These are phyloP conservation scores for Chalciporus sp. DNA, from an alignment of 1,284 basidiomycete genomes.

Conservation along the genomic window DNA sequence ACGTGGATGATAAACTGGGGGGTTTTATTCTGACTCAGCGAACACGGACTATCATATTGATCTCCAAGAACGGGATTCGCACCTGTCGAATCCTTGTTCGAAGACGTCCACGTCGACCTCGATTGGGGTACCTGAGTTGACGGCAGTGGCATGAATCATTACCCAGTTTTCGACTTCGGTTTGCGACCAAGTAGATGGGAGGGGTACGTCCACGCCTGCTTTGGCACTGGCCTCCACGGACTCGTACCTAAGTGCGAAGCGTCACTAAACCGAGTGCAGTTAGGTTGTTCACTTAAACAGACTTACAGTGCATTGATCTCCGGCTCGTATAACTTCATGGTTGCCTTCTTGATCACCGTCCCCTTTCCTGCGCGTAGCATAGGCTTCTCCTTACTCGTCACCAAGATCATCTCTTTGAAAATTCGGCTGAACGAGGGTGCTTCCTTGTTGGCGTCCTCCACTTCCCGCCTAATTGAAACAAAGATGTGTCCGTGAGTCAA, in stretches of 20 bases:
- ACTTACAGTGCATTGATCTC: slow-evolving; percentile 32
- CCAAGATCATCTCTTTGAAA: slow-evolving; percentile 36
- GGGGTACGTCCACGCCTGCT: slow-evolving; percentile 11
- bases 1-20: slow-evolving; percentile 25
- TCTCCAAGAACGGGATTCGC: background rate
- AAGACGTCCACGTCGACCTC: slow-evolving; percentile 22
- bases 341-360: slow-evolving; percentile 32
- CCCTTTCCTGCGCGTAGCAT: slow-evolving; percentile 32
- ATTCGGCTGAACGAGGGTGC: slow-evolving; percentile 38
- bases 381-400: slow-evolving; percentile 27
- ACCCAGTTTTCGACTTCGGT: slow-evolving; percentile 29
- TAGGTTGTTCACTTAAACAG: too few species aligned
- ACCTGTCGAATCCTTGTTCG: slow-evolving; percentile 36
- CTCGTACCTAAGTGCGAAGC: slow-evolving; percentile 10
- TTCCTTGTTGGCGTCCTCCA: slow-evolving; percentile 37
- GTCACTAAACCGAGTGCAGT: background rate
- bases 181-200: slow-evolving; percentile 22
- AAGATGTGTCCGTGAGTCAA: background rate
- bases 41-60: background rate
- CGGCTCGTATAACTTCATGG: slow-evolving; percentile 25
- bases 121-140: slow-evolving; percentile 21
- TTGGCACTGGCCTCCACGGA: slow-evolving; percentile 19
- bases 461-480: slow-evolving; percentile 17
- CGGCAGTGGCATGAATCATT: slow-evolving; percentile 22
- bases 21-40: background rate